Evolutionary conservation across 805 yeast species (phyloP).

Genomic region (Candida orba): DNA sequence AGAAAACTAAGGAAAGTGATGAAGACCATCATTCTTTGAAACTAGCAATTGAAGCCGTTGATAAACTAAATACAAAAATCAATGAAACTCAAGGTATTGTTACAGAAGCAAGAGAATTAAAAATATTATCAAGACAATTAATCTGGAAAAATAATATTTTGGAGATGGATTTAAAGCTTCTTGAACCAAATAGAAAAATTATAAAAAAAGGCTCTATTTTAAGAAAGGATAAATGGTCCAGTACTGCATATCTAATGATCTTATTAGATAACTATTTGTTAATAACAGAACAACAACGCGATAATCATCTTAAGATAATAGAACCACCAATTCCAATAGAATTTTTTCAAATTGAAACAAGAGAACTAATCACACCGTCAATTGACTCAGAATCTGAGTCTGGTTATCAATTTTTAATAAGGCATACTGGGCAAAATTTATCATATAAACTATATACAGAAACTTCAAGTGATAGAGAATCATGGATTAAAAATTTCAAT

Average conservation of each 20-base stretch:
- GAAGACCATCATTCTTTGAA: constrained; percentile 46
- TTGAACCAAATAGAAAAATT: constrained; percentile 48
- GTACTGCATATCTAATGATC: constrained; percentile 44
- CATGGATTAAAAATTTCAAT: constrained; percentile 50
- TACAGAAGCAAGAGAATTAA: constrained; percentile 48
- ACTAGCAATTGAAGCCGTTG: constrained; percentile 48
- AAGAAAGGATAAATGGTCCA: constrained; percentile 57
- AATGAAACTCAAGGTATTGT: constrained; percentile 57
- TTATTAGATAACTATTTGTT: constrained; percentile 66
- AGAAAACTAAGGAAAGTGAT: constrained; percentile 38
- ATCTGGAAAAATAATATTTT: constrained; percentile 41
- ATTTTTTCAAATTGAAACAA: constrained; percentile 45
- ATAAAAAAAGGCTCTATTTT: constrained; percentile 50
- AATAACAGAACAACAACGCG: constrained; percentile 49
- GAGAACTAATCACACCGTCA: constrained; percentile 19
- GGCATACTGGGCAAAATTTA: constrained; percentile 51
- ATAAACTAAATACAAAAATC: constrained; percentile 47
- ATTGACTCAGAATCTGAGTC: constrained; percentile 7
- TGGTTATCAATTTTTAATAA: constrained; percentile 38
- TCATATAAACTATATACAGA: constrained; percentile 46
- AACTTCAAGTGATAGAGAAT: constrained; percentile 41
- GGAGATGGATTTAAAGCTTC: constrained; percentile 44
- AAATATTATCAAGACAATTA: constrained; percentile 44
- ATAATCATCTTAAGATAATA: constrained; percentile 33
- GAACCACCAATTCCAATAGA: constrained; percentile 60